Evolutionary conservation across 371 early-diverging fungal genomes (phyloP).

Genomic region (Zychaea mexicana): DNA sequence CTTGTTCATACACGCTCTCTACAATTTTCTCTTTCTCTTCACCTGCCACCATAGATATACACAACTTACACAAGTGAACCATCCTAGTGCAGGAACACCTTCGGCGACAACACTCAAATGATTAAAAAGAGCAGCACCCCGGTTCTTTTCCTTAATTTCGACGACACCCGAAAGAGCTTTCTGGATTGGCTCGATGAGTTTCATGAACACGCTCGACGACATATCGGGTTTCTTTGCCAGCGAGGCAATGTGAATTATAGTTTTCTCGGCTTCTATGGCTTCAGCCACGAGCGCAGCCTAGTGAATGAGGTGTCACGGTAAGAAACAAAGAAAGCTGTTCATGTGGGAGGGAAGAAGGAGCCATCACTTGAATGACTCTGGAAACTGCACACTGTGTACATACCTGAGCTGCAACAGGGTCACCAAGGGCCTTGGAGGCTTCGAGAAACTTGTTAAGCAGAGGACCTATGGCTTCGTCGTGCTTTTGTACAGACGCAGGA

Average conservation of each 20-base stretch:
- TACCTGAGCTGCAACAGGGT: slow-evolving; percentile 77
- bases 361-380: too few species aligned
- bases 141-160: slow-evolving; percentile 75
- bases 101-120: slow-evolving; percentile 88
- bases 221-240: slow-evolving; percentile 79
- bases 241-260: slow-evolving; percentile 74
- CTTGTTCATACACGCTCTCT: neutral
- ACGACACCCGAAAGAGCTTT: slow-evolving; percentile 65
- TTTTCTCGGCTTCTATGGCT: slow-evolving; percentile 71
- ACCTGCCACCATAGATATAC: neutral
- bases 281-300: slow-evolving; percentile 49
- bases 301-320: too few species aligned
- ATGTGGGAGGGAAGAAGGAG: too few species aligned
- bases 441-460: slow-evolving; percentile 56
- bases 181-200: slow-evolving; percentile 75
- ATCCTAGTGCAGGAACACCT: slow-evolving; percentile 89
- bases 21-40: neutral
- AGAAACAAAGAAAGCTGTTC: too few species aligned
- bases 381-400: neutral
- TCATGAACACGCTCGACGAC: slow-evolving; percentile 50
- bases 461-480: slow-evolving; percentile 67
- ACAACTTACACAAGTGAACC: slow-evolving; percentile 83
- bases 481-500: slow-evolving; percentile 62
- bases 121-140: slow-evolving; percentile 74
- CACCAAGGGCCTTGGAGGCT: slow-evolving; percentile 67